Percentiles rank a stretch among this genome's conserved stretches.
These are phyloP conservation scores for Calonectria leucothoes DNA, from an alignment of 2,329 filamentous ascomycete species.

Conservation along the genomic window DNA sequence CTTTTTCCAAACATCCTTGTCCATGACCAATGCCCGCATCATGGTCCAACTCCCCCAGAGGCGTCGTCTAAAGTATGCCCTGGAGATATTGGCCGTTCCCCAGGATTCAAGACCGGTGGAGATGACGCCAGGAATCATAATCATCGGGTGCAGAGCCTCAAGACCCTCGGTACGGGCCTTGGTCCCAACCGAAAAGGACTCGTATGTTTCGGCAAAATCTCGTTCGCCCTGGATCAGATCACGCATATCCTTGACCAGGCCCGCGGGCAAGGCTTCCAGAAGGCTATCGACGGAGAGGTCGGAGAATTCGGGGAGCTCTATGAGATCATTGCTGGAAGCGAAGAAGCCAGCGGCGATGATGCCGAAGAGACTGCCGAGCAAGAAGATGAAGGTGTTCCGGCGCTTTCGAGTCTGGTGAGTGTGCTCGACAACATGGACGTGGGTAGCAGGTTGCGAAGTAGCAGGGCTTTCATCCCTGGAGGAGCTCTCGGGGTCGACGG, in stretches of 20 bases:
- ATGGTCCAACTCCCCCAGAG: slow-evolving; percentile 99
- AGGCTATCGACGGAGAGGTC: slow-evolving; percentile 88
- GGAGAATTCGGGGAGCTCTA: slow-evolving; percentile 77
- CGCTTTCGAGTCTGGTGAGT: slow-evolving; percentile 72
- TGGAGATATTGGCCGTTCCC: slow-evolving; percentile 87
- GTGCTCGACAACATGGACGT: slow-evolving; percentile 58
- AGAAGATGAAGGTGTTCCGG: slow-evolving; percentile 84
- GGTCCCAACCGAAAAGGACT: slow-evolving; percentile 91
- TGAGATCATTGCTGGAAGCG: slow-evolving; percentile 88
- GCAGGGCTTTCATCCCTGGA: slow-evolving; percentile 43
- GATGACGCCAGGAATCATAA: slow-evolving; percentile 98
- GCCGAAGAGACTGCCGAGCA: slow-evolving; percentile 89
- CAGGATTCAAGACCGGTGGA: slow-evolving; percentile 97
- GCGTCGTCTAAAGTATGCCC: slow-evolving; percentile 92
- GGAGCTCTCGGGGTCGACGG: slow-evolving; percentile 34
- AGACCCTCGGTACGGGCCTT: slow-evolving; percentile 86
- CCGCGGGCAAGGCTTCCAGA: slow-evolving; percentile 87
- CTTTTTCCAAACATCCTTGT: slow-evolving; percentile 94
- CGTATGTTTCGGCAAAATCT: slow-evolving; percentile 85
- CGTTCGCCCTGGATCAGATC: slow-evolving; percentile 90
- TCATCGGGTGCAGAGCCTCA: slow-evolving; percentile 84
- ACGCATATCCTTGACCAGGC: slow-evolving; percentile 85
- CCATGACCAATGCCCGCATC: slow-evolving; percentile 94
- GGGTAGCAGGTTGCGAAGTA: slow-evolving; percentile 39
- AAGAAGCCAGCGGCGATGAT: slow-evolving; percentile 91